Evolutionary conservation across 352 stramenopile species (phyloP), one percentile per base, ranked within the genome.

Genomic region (Phytophthora tentaculata): DNA sequence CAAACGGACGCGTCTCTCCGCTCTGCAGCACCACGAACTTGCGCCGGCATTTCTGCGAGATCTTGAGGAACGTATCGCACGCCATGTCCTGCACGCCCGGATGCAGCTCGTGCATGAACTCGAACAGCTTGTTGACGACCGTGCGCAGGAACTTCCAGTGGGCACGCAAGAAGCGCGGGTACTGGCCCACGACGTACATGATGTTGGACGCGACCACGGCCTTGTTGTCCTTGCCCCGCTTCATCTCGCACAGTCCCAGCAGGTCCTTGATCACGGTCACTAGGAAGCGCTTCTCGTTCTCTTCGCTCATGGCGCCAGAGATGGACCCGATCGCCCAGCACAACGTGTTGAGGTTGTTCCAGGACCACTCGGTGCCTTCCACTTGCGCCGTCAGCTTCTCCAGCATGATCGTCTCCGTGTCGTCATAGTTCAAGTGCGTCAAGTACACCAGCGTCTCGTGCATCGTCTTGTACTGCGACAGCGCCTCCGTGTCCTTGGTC

Each of bases 101-200:
- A 76, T 99, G 98, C 26, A 97, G 78, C 71, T 99, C 98, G 80
- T 99, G 98, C 98, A 99, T 99, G 73, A 99, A 99, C 81, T 99
- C 98, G 72, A 99, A 99, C 14, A 99, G 84, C 77, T 99, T 99
- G 81, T 99, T 99, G 49, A 99, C 97, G n/a, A 99, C 98, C 1
- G 98, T 99, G 61, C 98, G 98, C 24, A 99, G 80, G 76, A 99
- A 99, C 82, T 99, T 99, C 98, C 98, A 99, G 81, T 99, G 98
- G 9, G 95, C 95, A 55, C 97, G 97, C 35, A 99, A 76, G 77
- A 99, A 99, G 2, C 98, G 96, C 43, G 98, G 98, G 80, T 99
- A 99, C 83, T 99, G 98, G 3, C 98, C 98, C 23, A 99, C 98
- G 22, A 99, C 98, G 74, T 99, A 99, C 97, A 99, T 99, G 70